Base-by-base conservation (phyloP, 208 protist species). In the Herpetomonas muscarum region DNA sequence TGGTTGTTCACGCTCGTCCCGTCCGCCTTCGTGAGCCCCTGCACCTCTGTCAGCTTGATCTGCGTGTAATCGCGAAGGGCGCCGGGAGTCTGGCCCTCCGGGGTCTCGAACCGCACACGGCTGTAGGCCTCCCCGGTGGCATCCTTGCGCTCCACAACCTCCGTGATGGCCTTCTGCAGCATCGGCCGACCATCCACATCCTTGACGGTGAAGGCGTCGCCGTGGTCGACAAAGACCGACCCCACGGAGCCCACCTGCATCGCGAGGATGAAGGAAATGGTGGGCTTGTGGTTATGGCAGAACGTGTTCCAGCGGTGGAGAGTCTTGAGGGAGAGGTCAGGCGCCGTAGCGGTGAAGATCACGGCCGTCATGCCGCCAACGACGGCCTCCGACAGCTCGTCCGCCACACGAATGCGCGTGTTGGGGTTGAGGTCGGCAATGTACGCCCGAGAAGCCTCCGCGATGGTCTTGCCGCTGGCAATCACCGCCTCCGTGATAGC, bases 381-480 rank as follows among this genome's bases (percentile, higher is more conserved):
- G 13, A 67, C 65, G 3, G 56, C 76, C 52, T 92, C 77, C 10
- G 45, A 80, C 41, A 94, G 54, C 55, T 74, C 74, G 1, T 63
- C 55, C 17, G 87, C 65, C 3, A 77, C 84, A 6, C 66, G 61
- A 1, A 96, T 76, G 26, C 79, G 72, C 12, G 87, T 85, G 70
- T 94, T 94, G 30, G 86, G 84, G 69, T 97, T 97, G 9, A 97
- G 72, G 44, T 97, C 90, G 1, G 79, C 46, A 19, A 97, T 74
- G 47, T 92, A 76, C 29, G 57, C 34, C 29, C 70, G 49, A 1
- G 82, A 92, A 0, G 74, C 67, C 57, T 88, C 87, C 0, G 74
- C 86, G 13, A 91, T 64, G 25, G 76, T 71, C 25, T 81, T 65
- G 42, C 72, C 68, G 10, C 62, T 67, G 12, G 68, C 37, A 9